phyloP scores from a whole-genome alignment of 495 filamentous ascomycete genomes.

The Xylaria acuta region DNA sequence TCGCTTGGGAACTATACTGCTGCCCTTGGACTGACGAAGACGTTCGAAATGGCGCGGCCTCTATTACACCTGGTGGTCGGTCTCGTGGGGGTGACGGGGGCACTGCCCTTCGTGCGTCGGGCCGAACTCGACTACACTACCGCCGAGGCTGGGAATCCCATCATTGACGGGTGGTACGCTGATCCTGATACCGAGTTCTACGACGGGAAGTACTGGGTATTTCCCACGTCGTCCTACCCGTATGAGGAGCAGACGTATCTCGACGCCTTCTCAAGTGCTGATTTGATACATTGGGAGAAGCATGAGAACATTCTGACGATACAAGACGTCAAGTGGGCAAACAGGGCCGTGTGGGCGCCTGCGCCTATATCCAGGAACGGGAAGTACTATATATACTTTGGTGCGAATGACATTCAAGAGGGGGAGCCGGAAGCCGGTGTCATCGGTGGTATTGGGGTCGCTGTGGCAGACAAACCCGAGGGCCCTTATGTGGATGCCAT shows the following conservation, averaged over 20 bases:
- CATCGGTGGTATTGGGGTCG: conserved; percentile 54
- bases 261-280: conserved; percentile 57
- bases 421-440: conserved; percentile 27
- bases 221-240: conserved; percentile 54
- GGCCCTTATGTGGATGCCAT: conserved; percentile 56
- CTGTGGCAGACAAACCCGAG: conserved; percentile 48
- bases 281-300: conserved; percentile 46
- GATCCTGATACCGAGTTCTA: conserved; percentile 60
- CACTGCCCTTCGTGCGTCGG: background rate
- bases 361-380: conserved; percentile 53
- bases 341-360: conserved; percentile 56
- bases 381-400: conserved; percentile 59
- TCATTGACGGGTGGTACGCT: conserved; percentile 56
- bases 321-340: conserved; percentile 53
- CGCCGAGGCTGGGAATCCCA: conserved; percentile 46
- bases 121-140: conserved; percentile 31
- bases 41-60: conserved; percentile 3
- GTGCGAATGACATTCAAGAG: conserved; percentile 50
- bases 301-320: conserved; percentile 51
- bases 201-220: conserved; percentile 57
- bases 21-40: background rate
- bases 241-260: conserved; percentile 54
- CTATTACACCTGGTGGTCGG: background rate
- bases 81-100: conserved; percentile 13
- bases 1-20: background rate